Evolutionary conservation across 177 flowering plant genomes (phyloP).

Genomic region (Vitis hybrid): DNA sequence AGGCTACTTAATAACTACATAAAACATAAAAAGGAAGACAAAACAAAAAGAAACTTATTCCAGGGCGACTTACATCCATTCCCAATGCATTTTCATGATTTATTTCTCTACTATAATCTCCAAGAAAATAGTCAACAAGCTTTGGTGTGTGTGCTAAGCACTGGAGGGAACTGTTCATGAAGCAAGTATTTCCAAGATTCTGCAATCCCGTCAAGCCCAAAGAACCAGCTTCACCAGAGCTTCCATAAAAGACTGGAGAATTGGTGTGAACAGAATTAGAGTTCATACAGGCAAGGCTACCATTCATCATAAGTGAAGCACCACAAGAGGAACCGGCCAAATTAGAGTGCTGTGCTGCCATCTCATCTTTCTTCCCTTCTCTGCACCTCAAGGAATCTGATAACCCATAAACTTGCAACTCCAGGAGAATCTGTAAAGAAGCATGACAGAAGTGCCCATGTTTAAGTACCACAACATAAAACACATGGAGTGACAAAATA

Average conservation of each 20-base stretch:
- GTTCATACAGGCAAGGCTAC: slow-evolving; percentile 32
- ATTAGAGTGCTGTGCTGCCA: slow-evolving; percentile 27
- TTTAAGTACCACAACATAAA: not conserved
- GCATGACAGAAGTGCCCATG: slow-evolving; percentile 1
- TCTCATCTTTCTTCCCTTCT: slow-evolving; percentile 75
- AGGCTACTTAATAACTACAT: not conserved
- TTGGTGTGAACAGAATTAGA: slow-evolving; percentile 25
- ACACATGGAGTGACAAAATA: not conserved
- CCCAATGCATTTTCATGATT: slow-evolving; percentile 49
- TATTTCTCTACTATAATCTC: slow-evolving; percentile 46
- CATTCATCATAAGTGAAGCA: slow-evolving; percentile 51
- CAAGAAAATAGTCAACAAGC: slow-evolving; percentile 49
- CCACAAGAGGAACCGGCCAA: slow-evolving; percentile 31
- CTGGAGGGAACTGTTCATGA: slow-evolving; percentile 54
- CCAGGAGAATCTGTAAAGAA: slow-evolving; percentile 59
- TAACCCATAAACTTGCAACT: slow-evolving; percentile 88
- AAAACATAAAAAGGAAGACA: not conserved
- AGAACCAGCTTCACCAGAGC: slow-evolving; percentile 60
- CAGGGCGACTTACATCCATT: slow-evolving; percentile 33
- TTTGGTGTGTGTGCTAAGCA: slow-evolving; percentile 56
- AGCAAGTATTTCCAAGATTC: slow-evolving; percentile 53
- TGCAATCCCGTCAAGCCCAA: slow-evolving; percentile 65
- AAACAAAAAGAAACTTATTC: not conserved
- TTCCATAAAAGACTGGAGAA: slow-evolving; percentile 30
- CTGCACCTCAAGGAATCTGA: slow-evolving; percentile 66